These are phyloP conservation scores for Drechslera avenae DNA, from an alignment of 2,329 filamentous ascomycete species.

Conservation along the genomic window DNA sequence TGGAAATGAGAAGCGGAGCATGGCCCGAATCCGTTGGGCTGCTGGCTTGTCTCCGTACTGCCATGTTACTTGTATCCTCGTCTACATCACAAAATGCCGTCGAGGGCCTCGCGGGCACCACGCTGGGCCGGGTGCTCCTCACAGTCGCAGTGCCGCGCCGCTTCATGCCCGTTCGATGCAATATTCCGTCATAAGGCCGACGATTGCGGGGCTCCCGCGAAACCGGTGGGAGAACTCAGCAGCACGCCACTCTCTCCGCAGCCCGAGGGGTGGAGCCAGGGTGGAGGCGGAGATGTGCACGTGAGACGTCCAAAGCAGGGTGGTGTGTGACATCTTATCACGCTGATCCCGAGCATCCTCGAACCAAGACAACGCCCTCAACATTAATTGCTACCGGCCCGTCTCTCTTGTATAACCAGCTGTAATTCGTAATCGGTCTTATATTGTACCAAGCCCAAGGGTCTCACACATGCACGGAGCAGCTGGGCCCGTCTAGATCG, in stretches of 20 bases:
- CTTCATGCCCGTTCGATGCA: constrained; percentile 17
- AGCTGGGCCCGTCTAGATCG: no score
- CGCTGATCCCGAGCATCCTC: constrained; percentile 9
- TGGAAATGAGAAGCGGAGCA: constrained; percentile 32
- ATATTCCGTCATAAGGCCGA: constrained; percentile 22
- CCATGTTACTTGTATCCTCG: background rate
- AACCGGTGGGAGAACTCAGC: constrained; percentile 12
- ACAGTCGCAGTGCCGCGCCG: constrained; percentile 11
- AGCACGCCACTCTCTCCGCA: constrained; percentile 19
- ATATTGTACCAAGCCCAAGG: background rate
- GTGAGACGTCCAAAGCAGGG: constrained; percentile 7
- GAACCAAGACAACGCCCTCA: constrained; percentile 1
- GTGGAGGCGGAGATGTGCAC: constrained; percentile 17
- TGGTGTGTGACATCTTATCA: constrained; percentile 3
- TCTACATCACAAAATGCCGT: constrained; percentile 1
- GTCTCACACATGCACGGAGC: no score
- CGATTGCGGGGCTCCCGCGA: constrained; percentile 26
- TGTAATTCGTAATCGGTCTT: background rate
- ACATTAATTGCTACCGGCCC: background rate
- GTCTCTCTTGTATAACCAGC: background rate
- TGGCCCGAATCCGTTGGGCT: constrained; percentile 16
- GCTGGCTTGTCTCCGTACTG: constrained; percentile 6
- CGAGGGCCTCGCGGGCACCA: background rate
- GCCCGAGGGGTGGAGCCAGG: constrained; percentile 13
- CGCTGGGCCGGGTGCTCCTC: background rate